Conservation (phyloP, 2,329 filamentous ascomycete genomes). For the Sporothrix schenckii region DNA sequence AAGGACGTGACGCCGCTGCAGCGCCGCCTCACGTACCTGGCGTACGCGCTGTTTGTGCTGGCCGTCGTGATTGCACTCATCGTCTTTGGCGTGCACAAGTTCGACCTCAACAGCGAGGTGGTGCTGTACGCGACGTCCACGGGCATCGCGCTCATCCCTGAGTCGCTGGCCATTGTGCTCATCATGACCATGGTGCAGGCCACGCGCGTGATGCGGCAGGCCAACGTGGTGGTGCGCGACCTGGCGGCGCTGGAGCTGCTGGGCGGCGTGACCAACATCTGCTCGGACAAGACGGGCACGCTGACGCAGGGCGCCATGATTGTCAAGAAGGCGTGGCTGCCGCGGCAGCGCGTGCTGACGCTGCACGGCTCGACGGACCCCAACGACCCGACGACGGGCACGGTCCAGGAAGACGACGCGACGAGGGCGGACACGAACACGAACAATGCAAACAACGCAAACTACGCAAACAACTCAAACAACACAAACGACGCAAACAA, state of each 20-base stretch:
- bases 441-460: too few relatives aligned
- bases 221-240: conserved; percentile 68
- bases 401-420: conserved; percentile 51
- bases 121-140: conserved; percentile 65
- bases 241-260: conserved; percentile 69
- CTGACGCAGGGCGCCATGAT: conserved; percentile 71
- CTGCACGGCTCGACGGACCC: conserved; percentile 65
- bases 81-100: conserved; percentile 63
- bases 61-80: conserved; percentile 64
- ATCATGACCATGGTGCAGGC: conserved; percentile 72
- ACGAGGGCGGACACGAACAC: too few relatives aligned
- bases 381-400: conserved; percentile 62
- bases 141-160: conserved; percentile 66
- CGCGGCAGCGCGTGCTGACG: conserved; percentile 57
- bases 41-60: conserved; percentile 75
- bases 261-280: conserved; percentile 72
- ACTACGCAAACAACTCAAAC: too few relatives aligned
- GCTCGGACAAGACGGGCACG: conserved; percentile 74
- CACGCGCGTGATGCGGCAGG: conserved; percentile 65
- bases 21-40: conserved; percentile 82
- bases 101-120: conserved; percentile 58
- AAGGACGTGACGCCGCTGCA: conserved; percentile 78
- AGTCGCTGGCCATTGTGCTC: conserved; percentile 68
- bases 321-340: conserved; percentile 67
- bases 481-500: not conserved